Base-by-base conservation (phyloP, 805 yeast species). In the Lachancea sp. region DNA sequence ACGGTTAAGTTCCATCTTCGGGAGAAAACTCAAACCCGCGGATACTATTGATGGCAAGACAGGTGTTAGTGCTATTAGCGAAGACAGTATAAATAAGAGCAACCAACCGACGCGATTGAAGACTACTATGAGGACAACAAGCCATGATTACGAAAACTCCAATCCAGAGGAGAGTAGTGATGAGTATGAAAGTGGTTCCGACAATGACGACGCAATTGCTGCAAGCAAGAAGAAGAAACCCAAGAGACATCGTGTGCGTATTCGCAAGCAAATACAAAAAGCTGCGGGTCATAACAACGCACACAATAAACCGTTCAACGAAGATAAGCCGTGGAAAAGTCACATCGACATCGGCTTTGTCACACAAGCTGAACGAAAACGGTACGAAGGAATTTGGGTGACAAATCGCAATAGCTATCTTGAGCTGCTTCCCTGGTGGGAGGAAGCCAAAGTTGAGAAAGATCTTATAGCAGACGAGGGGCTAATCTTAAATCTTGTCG, bases 321-420 rank as follows among this genome's bases (percentile, higher is more conserved):
- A 83, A 53, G 85, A 83, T 45, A 87, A 88, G 60, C 97, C 97
- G 0, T 88, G 97, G 96, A 88, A 89, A 52, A 79, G 81, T 52
- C 97, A 87, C 61, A 68, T 68, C 22, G 83, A 77, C 45, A 68
- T 78, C 5, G 56, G 68, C 48, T 58, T 66, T 29, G 64, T 70
- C n/a, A 69, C 74, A 1, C 78, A 75, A 33, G 72, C 68, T 32
- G 97, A 92, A 58, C 71, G 85, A 44, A 88, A 88, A 56, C 64
- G 97, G 28, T 92, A 90, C 60, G 97, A 89, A 60, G 94, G 95
- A 19, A 74, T 92, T 12, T 92, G 96, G 96, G 95, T 83, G 0
- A 78, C 95, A 24, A 92, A 92, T 56, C 77, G 76, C 47, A 95
- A 92, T 2, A 54, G 65, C 3, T 80, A 81, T 51, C 58, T 80